Evolutionary conservation across 2,329 filamentous ascomycete genomes (phyloP).

Genomic region (Penicillium sp.): DNA sequence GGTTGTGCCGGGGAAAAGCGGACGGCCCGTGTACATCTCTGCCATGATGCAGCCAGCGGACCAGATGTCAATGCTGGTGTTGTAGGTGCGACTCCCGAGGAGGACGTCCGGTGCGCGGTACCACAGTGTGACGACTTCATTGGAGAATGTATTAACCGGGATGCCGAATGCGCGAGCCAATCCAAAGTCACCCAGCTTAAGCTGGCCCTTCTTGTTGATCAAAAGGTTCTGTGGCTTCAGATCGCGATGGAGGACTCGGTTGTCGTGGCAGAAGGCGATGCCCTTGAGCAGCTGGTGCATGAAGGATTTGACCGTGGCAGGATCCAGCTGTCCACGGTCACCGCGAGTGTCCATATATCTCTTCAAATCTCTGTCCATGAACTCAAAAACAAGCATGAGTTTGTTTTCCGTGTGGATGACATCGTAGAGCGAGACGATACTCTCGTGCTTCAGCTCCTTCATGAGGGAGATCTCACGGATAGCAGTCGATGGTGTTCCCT

Average conservation of each 20-base stretch:
- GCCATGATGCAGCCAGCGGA: slow-evolving; percentile 99
- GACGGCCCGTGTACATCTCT: slow-evolving; percentile 96
- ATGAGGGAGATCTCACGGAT: slow-evolving; percentile 98
- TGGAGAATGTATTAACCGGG: slow-evolving; percentile 96
- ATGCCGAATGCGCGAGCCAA: slow-evolving; percentile 93
- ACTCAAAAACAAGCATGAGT: slow-evolving; percentile 98
- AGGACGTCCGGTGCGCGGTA: slow-evolving; percentile 96
- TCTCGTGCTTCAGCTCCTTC: slow-evolving; percentile 99
- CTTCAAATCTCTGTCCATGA: slow-evolving; percentile 97
- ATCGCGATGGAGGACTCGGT: slow-evolving; percentile 91
- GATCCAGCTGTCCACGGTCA: slow-evolving; percentile 84
- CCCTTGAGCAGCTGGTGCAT: slow-evolving; percentile 97
- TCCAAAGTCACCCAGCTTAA: slow-evolving; percentile 94
- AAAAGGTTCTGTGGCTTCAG: slow-evolving; percentile 95
- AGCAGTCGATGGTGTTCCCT: slow-evolving; percentile 93
- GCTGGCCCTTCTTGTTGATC: slow-evolving; percentile 84
- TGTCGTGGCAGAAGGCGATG: slow-evolving; percentile 97
- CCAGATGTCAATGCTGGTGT: slow-evolving; percentile 99
- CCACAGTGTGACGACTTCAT: slow-evolving; percentile 97
- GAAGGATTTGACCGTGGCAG: slow-evolving; percentile 92
- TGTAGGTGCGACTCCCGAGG: slow-evolving; percentile 91
- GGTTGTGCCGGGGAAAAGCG: slow-evolving; percentile 93
- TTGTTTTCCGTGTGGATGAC: slow-evolving; percentile 99
- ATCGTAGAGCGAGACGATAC: slow-evolving; percentile 95
- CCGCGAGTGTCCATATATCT: slow-evolving; percentile 97